Percentiles rank a stretch among this genome's conserved stretches.
phyloP scores from a whole-genome alignment of 164 flowering plant genomes.

The Stephania cephalantha region DNA sequence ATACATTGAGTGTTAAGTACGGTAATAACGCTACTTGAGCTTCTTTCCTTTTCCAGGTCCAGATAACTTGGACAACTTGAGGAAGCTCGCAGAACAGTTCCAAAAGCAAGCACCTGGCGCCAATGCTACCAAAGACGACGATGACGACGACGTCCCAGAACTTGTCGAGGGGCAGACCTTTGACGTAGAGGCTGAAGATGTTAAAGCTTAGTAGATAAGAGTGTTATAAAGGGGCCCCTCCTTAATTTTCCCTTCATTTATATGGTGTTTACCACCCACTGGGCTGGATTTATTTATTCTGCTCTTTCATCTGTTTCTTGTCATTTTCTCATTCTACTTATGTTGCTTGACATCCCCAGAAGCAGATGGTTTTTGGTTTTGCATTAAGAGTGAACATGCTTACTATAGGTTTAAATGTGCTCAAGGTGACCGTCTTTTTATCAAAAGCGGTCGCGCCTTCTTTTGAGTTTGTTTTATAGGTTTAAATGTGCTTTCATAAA shows the following conservation, averaged over 20 bases:
- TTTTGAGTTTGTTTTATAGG: neutral
- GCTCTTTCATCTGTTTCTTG: neutral
- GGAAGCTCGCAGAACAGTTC: conserved; percentile 63
- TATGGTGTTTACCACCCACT: neutral
- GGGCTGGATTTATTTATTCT: neutral
- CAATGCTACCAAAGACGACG: conserved; percentile 32
- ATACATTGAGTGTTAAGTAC: neutral
- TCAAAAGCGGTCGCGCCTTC: neutral
- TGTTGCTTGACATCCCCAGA: neutral
- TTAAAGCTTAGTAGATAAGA: conserved; percentile 21
- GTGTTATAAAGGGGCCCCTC: neutral
- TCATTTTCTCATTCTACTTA: neutral
- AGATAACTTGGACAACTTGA: conserved; percentile 64
- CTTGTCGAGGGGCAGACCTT: conserved; percentile 53
- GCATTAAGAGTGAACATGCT: neutral
- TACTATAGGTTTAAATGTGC: too few species aligned
- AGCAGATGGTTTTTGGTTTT: conserved; percentile 1
- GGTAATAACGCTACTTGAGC: neutral
- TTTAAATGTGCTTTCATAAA: too few species aligned
- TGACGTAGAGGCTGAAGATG: conserved; percentile 46
- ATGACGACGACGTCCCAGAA: conserved; percentile 61
- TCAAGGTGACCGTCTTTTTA: too few species aligned
- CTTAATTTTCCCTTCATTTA: conserved; percentile 8
- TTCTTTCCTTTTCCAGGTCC: conserved; percentile 35
- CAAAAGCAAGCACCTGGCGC: conserved; percentile 45